phyloP scores from a whole-genome alignment of 78 protist species.

The Dictyostelium firmibasis region DNA sequence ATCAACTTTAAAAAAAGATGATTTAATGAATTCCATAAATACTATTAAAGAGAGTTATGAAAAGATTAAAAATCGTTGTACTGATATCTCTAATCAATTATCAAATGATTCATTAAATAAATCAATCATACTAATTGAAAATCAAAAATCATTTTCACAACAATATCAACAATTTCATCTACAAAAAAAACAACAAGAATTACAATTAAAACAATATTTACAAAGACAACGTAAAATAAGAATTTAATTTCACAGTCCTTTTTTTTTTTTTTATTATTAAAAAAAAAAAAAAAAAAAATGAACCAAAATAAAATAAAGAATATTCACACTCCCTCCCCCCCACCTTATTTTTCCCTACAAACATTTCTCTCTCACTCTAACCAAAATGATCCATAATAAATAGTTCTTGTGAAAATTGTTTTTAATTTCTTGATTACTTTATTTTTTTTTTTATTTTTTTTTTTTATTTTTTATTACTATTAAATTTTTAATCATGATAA shows the following conservation, averaged over 20 bases:
- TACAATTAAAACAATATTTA: neutral
- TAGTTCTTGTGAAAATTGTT: too few relatives aligned
- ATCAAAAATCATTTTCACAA: neutral
- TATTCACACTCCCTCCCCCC: neutral
- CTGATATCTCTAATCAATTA: neutral
- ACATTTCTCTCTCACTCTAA: too few relatives aligned
- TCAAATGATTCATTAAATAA: neutral
- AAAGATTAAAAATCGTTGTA: neutral
- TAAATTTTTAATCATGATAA: neutral
- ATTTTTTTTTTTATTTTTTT: neutral
- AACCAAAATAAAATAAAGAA: neutral
- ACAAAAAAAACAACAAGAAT: neutral
- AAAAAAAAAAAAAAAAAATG: neutral
- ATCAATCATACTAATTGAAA: neutral
- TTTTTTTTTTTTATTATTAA: neutral
- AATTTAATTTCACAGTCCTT: neutral
- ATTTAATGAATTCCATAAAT: neutral
- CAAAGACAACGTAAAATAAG: neutral
- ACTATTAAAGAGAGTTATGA: neutral
- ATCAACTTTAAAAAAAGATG: neutral
- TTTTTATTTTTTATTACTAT: too few relatives aligned
- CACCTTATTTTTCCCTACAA: too few relatives aligned
- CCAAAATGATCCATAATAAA: too few relatives aligned
- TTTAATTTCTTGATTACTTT: neutral
- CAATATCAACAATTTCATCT: neutral